Evolutionary conservation across 768 basidiomycete genomes (phyloP), one percentile per base, ranked within the genome.

Genomic region (Phaeotremella fagi): DNA sequence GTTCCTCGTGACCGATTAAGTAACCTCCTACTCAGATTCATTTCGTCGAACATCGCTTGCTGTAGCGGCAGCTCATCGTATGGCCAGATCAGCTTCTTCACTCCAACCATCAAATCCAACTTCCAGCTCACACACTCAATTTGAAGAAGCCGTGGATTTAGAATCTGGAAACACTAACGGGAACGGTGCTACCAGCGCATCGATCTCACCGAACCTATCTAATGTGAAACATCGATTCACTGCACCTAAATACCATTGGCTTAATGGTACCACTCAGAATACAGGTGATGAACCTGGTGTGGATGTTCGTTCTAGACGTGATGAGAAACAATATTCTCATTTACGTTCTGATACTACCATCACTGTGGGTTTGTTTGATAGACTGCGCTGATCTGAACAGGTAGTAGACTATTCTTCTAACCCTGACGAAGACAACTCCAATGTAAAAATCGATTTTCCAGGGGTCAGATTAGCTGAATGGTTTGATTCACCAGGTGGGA

Each of bases 241-340:
- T 41, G 12, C 38, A 44, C 45, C 54, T n/a, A 54, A 44, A n/a
- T 70, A 71, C 53, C 60, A 57, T 12, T 71, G 70, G 66, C 45
- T 71, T 16, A 46, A 35, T 5, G 43, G 43, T 22, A 51, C 38
- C 24, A 24, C 47, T 7, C 49, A 28, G 3, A 68, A 66, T 11
- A 71, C 69, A 12, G 73, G 73, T 18, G 63, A 66, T 48, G 73
- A 74, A 46, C 73, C 71, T 0, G 73, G 73, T 61, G 70, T 74
- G 14, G 67, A 74, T 48, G 73, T 74, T 7, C 62, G 57, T 9
- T 60, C 61, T 35, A 56, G 54, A 45, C 46, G 66, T 48, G 71
- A 72, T 53, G 67, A 71, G 22, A 69, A 63, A 49, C 59, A 61
- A 26, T 74, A 74, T 55, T 52, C 51, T 0, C 57, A 71, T 54